Evolutionary conservation across 331 rosid species (phyloP).

Genomic region (Quercus lobata): DNA sequence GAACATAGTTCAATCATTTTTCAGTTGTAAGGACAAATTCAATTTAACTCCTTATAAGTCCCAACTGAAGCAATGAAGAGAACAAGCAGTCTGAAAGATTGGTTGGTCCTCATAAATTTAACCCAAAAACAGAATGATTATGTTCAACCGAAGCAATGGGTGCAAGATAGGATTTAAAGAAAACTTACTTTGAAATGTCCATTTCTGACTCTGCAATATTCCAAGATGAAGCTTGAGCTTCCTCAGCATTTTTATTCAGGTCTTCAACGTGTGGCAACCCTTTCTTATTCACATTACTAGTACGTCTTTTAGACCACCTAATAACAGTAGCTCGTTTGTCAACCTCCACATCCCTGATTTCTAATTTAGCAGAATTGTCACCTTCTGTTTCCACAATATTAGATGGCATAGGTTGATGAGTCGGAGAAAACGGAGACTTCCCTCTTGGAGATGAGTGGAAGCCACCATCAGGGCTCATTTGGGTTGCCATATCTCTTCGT

Average conservation of each 20-base stretch:
- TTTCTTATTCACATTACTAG: slow-evolving; percentile 19
- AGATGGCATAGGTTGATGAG: slow-evolving; percentile 33
- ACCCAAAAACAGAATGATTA: not conserved
- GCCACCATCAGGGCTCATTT: slow-evolving; percentile 56
- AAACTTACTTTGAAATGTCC: slow-evolving; percentile 55
- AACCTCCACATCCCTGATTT: slow-evolving; percentile 77
- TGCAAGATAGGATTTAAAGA: not conserved
- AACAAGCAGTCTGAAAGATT: not conserved
- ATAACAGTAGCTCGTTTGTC: slow-evolving; percentile 53
- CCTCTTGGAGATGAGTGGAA: slow-evolving; percentile 27
- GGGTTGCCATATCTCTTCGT: slow-evolving; percentile 61
- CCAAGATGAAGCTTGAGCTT: slow-evolving; percentile 37
- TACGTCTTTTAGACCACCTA: slow-evolving; percentile 38
- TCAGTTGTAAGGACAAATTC: not conserved
- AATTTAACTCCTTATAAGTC: not conserved
- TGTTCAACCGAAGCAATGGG: not conserved
- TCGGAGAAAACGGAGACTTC: slow-evolving; percentile 26
- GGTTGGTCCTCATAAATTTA: not conserved
- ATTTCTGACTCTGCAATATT: slow-evolving; percentile 53
- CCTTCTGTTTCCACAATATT: slow-evolving; percentile 26
- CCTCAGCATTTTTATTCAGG: slow-evolving; percentile 23
- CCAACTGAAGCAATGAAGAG: not conserved
- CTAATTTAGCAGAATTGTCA: slow-evolving; percentile 31
- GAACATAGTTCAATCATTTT: not conserved
- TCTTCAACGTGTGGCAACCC: slow-evolving; percentile 23